A percentile compares a stretch with the other conserved stretches of the same genome.
These are phyloP conservation scores for Claviceps sorghi DNA, from an alignment of 2,329 filamentous ascomycete species.

Conservation along the genomic window DNA sequence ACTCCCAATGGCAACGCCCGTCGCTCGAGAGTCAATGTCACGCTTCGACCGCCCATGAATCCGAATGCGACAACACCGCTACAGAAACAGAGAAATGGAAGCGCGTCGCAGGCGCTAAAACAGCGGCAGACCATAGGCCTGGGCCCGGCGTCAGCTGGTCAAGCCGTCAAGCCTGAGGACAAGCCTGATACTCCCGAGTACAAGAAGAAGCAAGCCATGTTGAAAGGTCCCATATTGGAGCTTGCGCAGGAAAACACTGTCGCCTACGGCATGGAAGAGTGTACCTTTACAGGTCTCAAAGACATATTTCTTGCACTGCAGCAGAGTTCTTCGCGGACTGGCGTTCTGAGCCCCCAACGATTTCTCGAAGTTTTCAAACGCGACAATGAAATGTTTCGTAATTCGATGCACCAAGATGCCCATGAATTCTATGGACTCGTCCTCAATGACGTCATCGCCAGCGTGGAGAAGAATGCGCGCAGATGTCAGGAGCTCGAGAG, in stretches of 20 bases:
- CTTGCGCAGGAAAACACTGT: slow-evolving; percentile 66
- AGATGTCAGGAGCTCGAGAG: slow-evolving; percentile 39
- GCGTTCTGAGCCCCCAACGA: slow-evolving; percentile 79
- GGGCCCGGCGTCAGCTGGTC: slow-evolving; percentile 38
- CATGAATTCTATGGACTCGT: slow-evolving; percentile 93
- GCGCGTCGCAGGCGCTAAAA: slow-evolving; percentile 40
- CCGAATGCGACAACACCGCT: slow-evolving; percentile 26
- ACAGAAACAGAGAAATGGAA: slow-evolving; percentile 38
- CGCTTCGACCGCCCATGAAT: slow-evolving; percentile 41
- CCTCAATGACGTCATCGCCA: slow-evolving; percentile 89
- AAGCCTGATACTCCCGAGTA: slow-evolving; percentile 91
- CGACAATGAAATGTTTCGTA: slow-evolving; percentile 94
- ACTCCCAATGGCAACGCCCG: slow-evolving; percentile 43
- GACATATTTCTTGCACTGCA: slow-evolving; percentile 91
- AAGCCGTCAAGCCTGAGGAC: slow-evolving; percentile 62
- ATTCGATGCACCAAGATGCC: slow-evolving; percentile 94
- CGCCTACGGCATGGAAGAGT: slow-evolving; percentile 85
- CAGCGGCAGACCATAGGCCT: slow-evolving; percentile 39
- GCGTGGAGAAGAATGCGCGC: slow-evolving; percentile 77
- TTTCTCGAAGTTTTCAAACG: slow-evolving; percentile 88
- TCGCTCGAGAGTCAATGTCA: slow-evolving; percentile 41
- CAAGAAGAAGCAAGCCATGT: slow-evolving; percentile 91
- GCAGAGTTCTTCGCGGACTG: slow-evolving; percentile 64
- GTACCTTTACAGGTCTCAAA: slow-evolving; percentile 84
- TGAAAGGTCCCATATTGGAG: slow-evolving; percentile 74